These are phyloP conservation scores for Zangia roseola DNA, from an alignment of 768 basidiomycete genomes.

Conservation along the genomic window DNA sequence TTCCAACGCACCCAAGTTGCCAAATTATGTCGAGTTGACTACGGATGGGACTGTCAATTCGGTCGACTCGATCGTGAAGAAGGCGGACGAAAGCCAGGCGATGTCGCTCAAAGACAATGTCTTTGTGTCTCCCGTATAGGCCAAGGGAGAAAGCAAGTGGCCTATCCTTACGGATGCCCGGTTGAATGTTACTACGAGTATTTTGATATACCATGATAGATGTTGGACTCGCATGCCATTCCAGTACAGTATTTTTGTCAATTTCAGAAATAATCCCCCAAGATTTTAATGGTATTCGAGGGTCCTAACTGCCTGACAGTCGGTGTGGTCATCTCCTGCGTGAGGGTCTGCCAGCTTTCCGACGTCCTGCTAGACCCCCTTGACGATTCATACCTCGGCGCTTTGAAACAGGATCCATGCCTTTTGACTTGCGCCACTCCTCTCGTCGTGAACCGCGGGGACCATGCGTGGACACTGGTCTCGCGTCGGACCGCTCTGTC, in stretches of 20 bases:
- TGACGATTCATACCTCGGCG: conserved; percentile 64
- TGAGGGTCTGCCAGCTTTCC: conserved; percentile 69
- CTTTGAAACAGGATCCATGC: conserved; percentile 52
- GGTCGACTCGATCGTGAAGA: conserved; percentile 6
- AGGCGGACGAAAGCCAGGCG: conserved; percentile 3
- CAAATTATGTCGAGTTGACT: conserved; percentile 17
- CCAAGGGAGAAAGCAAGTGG: neutral
- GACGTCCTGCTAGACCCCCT: conserved; percentile 55
- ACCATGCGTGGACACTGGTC: conserved; percentile 71
- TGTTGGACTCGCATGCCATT: neutral
- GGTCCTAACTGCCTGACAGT: no score
- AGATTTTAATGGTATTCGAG: neutral
- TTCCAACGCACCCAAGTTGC: conserved; percentile 9
- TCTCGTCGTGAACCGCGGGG: conserved; percentile 74
- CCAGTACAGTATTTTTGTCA: conserved; percentile 15
- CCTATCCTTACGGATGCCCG: no score
- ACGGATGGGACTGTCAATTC: conserved; percentile 1
- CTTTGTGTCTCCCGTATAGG: conserved; percentile 12
- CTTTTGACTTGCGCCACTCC: conserved; percentile 81
- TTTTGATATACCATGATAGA: neutral
- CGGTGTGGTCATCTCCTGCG: conserved; percentile 55
- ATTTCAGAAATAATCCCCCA: neutral
- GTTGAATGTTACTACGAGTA: neutral
- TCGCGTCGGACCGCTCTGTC: conserved; percentile 22
- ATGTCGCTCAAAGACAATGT: neutral